These are phyloP conservation scores for Acacia pycnantha DNA, from an alignment of 331 rosid species.

Conservation along the genomic window DNA sequence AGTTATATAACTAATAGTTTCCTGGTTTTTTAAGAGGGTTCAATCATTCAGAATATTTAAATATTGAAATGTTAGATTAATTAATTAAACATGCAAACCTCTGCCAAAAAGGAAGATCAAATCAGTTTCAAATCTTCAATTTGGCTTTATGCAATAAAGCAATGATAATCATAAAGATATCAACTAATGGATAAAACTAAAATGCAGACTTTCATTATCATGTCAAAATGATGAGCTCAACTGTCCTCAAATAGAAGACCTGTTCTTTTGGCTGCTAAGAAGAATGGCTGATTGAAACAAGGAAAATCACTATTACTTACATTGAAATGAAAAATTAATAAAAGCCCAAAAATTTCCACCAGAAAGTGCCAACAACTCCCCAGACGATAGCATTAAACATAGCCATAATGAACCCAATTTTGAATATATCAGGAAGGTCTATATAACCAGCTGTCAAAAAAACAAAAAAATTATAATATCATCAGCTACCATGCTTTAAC, in stretches of 20 bases:
- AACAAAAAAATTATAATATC: not conserved
- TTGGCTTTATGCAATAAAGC: conserved; percentile 26
- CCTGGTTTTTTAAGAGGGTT: not conserved
- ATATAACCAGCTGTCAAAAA: conserved; percentile 81
- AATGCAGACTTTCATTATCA: conserved; percentile 20
- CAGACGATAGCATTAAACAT: conserved; percentile 67
- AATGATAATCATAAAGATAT: conserved; percentile 16
- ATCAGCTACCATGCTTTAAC: conserved; percentile 32
- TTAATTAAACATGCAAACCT: conserved; percentile 10
- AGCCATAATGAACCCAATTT: conserved; percentile 72
- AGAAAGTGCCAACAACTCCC: conserved; percentile 69
- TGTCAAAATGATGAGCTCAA: conserved; percentile 45
- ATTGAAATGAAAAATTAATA: conserved; percentile 50
- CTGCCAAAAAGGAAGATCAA: not conserved
- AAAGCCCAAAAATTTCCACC: conserved; percentile 96
- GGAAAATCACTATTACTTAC: conserved; percentile 47
- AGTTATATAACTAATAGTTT: not conserved
- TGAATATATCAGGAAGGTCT: conserved; percentile 84
- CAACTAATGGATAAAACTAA: conserved; percentile 16
- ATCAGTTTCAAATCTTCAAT: not conserved
- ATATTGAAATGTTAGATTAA: not conserved
- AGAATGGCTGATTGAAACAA: conserved; percentile 28
- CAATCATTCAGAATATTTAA: not conserved
- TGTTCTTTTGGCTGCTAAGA: conserved; percentile 34
- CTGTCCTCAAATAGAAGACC: conserved; percentile 38